Evolutionary conservation across 139 green algal species (phyloP).

Genomic region (Micractinium sp.): DNA sequence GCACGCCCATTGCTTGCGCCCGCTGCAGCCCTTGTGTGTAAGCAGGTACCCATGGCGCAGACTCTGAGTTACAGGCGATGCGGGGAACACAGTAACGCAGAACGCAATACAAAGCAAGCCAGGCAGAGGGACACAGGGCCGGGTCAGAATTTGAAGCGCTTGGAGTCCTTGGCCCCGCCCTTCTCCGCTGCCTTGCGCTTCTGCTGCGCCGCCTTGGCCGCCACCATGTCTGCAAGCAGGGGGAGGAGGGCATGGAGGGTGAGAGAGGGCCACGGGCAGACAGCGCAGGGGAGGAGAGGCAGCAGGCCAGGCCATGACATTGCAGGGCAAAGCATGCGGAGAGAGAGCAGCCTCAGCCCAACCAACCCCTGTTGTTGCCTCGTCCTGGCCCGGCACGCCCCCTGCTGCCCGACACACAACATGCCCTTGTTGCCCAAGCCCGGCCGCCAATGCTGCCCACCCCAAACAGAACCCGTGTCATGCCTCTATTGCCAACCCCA

Average conservation of each 20-base stretch:
- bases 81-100: neutral
- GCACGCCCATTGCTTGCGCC: no score
- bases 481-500: no score
- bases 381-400: no score
- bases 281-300: neutral
- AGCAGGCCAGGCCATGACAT: neutral
- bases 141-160: slow-evolving; percentile 54
- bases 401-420: no score
- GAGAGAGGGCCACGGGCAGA: no score
- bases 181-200: slow-evolving; percentile 85
- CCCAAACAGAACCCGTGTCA: no score
- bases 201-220: slow-evolving; percentile 79
- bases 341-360: no score
- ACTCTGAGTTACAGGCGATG: neutral
- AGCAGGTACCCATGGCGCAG: no score
- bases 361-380: no score
- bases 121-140: neutral
- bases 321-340: neutral
- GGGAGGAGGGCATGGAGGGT: neutral
- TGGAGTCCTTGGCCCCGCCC: slow-evolving; percentile 67
- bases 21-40: no score
- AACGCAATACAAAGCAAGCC: neutral
- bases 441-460: no score
- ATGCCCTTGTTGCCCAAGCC: no score
- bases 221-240: slow-evolving; percentile 81